These are phyloP conservation scores for Arabis alpina DNA, from an alignment of 345 rosid species.

Conservation along the genomic window DNA sequence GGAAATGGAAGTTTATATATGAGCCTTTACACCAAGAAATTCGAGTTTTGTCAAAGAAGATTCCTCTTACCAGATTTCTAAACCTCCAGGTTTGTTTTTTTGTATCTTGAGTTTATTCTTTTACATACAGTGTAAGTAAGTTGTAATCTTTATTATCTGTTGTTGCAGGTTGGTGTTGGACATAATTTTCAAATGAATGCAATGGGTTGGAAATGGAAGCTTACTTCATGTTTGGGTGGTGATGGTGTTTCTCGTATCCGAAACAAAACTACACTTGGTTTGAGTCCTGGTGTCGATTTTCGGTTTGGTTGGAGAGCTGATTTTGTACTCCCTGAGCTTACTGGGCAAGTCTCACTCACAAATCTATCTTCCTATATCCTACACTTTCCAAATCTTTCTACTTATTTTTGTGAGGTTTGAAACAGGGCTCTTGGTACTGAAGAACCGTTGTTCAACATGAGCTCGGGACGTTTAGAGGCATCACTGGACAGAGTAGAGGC, in stretches of 20 bases:
- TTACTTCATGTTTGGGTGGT: constrained; percentile 84
- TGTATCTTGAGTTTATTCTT: not conserved
- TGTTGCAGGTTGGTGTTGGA: constrained; percentile 72
- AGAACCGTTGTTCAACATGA: constrained; percentile 84
- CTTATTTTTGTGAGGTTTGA: too few relatives aligned
- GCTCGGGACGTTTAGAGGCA: constrained; percentile 78
- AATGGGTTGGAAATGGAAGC: constrained; percentile 91
- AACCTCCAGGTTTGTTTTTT: constrained; percentile 74
- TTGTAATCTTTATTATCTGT: not conserved
- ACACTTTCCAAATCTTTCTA: not conserved
- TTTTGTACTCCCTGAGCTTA: constrained; percentile 81
- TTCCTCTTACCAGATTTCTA: constrained; percentile 77
- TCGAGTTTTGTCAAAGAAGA: constrained; percentile 75
- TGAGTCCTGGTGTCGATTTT: constrained; percentile 81
- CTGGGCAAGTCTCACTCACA: constrained; percentile 56
- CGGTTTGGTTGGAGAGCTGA: constrained; percentile 95
- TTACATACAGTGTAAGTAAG: not conserved
- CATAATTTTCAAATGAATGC: constrained; percentile 81
- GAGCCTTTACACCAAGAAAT: constrained; percentile 80
- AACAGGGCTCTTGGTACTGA: constrained; percentile 78
- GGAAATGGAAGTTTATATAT: constrained; percentile 76
- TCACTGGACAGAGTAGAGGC: constrained; percentile 88
- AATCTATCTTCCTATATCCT: constrained; percentile 1
- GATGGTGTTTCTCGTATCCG: constrained; percentile 79
- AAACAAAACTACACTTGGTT: constrained; percentile 79